Conservation (phyloP, 2,329 filamentous ascomycete genomes). For the Colletotrichum graminicola region DNA sequence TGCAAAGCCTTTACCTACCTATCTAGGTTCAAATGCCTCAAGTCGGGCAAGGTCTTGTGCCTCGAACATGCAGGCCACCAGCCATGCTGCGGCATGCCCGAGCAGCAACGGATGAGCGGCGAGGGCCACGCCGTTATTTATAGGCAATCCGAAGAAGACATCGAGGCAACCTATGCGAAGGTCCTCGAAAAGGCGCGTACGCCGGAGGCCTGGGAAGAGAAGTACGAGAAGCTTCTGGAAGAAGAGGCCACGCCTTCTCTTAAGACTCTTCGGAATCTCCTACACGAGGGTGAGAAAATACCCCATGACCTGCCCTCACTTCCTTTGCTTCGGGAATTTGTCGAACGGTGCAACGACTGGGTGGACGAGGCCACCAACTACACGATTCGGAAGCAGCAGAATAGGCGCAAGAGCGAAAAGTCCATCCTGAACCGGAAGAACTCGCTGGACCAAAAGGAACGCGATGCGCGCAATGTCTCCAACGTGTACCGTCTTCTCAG, state of each 20-base stretch:
- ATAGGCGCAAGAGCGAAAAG: slow-evolving; percentile 94
- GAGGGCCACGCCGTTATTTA: slow-evolving; percentile 81
- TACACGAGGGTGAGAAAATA: slow-evolving; percentile 96
- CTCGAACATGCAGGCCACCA: slow-evolving; percentile 83
- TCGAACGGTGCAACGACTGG: slow-evolving; percentile 97
- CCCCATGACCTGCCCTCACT: slow-evolving; percentile 89
- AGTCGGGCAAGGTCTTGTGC: slow-evolving; percentile 85
- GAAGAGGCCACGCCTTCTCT: slow-evolving; percentile 87
- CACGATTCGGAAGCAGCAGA: slow-evolving; percentile 97
- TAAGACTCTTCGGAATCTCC: slow-evolving; percentile 84
- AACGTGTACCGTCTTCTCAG: slow-evolving; percentile 88
- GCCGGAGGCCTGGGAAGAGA: slow-evolving; percentile 91
- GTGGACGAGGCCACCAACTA: slow-evolving; percentile 97
- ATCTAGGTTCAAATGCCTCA: slow-evolving; percentile 88
- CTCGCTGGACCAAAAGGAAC: slow-evolving; percentile 80
- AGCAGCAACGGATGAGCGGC: slow-evolving; percentile 76
- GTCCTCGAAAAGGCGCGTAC: slow-evolving; percentile 87
- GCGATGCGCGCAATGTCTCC: slow-evolving; percentile 87
- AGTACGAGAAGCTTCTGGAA: slow-evolving; percentile 85
- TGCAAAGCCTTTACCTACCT: slow-evolving; percentile 95
- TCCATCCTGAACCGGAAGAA: slow-evolving; percentile 78
- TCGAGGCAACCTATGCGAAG: slow-evolving; percentile 77
- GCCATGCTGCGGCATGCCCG: slow-evolving; percentile 80
- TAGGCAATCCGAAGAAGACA: slow-evolving; percentile 79
- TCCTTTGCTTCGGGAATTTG: slow-evolving; percentile 85